Conservation (phyloP, 345 rosid species). For the Eucalyptus pumila region DNA sequence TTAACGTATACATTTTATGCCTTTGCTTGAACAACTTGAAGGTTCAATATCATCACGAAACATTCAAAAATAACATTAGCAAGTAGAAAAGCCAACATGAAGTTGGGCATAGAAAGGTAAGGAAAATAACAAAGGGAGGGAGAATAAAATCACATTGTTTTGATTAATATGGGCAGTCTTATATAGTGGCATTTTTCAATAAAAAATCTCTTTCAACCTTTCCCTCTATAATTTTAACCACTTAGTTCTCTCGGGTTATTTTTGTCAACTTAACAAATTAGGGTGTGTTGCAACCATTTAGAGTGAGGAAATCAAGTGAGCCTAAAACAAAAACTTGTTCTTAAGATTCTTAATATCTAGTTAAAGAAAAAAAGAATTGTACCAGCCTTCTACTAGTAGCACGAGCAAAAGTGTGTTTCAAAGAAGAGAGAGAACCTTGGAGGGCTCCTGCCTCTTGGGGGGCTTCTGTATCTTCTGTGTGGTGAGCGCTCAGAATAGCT, state of each 20-base stretch:
- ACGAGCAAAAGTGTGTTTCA: not conserved
- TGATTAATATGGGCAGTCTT: not conserved
- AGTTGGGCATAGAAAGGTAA: not conserved
- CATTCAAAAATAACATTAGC: not conserved
- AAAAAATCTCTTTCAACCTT: not conserved
- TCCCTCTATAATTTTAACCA: not conserved
- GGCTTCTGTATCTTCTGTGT: slow-evolving; percentile 47
- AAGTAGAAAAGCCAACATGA: not conserved
- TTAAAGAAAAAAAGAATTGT: not conserved
- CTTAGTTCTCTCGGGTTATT: not conserved
- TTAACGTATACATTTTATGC: not conserved
- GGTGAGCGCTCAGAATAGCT: slow-evolving; percentile 41
- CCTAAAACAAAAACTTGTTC: not conserved
- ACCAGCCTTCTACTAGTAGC: not conserved
- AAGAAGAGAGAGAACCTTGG: slow-evolving; percentile 41
- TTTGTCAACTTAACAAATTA: not conserved
- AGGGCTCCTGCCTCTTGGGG: slow-evolving; percentile 68
- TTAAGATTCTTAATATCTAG: not conserved
- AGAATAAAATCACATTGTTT: not conserved
- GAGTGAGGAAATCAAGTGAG: not conserved
- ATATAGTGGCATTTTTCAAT: not conserved
- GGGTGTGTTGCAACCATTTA: not conserved
- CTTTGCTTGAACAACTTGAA: not conserved
- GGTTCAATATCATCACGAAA: not conserved
- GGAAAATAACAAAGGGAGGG: not conserved